phyloP scores from a whole-genome alignment of 768 basidiomycete species.

The Naganishia kalamii region DNA sequence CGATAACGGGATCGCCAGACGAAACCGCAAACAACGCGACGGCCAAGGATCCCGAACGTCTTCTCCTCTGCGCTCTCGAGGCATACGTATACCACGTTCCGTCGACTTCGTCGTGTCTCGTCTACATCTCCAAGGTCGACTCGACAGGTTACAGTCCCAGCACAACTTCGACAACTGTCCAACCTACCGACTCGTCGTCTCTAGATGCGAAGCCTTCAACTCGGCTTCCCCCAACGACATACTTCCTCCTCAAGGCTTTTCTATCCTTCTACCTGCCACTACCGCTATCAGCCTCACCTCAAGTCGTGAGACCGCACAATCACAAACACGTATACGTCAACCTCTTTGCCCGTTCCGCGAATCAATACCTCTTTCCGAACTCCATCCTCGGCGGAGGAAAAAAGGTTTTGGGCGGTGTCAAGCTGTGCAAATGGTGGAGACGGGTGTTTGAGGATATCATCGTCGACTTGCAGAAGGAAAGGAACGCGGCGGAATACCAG shows the following conservation, averaged over 20 bases:
- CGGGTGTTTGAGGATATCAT: conserved; percentile 60
- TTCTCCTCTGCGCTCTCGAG: conserved; percentile 48
- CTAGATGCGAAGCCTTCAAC: neutral
- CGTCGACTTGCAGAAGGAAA: conserved; percentile 43
- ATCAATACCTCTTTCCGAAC: conserved; percentile 90
- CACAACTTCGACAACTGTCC: conserved; percentile 32
- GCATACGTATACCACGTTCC: conserved; percentile 69
- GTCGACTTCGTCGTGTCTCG: conserved; percentile 59
- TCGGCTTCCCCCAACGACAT: conserved; percentile 49
- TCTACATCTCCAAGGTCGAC: conserved; percentile 93
- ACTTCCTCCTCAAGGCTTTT: conserved; percentile 61
- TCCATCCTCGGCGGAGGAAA: conserved; percentile 66
- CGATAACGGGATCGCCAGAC: neutral
- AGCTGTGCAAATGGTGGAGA: conserved; percentile 91
- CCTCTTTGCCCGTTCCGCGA: conserved; percentile 81
- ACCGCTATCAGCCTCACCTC: conserved; percentile 23
- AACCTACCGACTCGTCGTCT: neutral
- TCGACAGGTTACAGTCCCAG: conserved; percentile 67
- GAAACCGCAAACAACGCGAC: neutral
- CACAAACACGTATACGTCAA: conserved; percentile 61
- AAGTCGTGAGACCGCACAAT: neutral
- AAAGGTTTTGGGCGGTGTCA: conserved; percentile 65
- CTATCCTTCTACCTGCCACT: conserved; percentile 61
- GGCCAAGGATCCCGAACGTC: neutral
- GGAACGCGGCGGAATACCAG: neutral